phyloP scores from a whole-genome alignment of 2,329 filamentous ascomycete genomes.

The Tolypocladium amazonense region DNA sequence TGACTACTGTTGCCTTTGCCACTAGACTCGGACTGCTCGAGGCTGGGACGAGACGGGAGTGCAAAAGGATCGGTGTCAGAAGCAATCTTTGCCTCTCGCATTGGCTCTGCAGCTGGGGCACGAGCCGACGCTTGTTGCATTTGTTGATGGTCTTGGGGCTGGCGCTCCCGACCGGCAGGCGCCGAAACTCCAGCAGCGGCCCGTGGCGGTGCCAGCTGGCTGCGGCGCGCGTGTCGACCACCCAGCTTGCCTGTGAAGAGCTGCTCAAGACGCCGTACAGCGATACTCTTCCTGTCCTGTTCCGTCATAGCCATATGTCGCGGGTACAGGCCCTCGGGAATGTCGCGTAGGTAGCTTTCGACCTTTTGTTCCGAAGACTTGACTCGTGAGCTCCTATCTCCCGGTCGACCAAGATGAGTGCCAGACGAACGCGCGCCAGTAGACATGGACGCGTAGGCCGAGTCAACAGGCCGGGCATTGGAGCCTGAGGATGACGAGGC shows the following conservation, averaged over 20 bases:
- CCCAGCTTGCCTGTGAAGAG: conserved; percentile 65
- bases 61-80: conserved; percentile 14
- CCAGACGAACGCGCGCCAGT: conserved; percentile 35
- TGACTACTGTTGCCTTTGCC: conserved; percentile 19
- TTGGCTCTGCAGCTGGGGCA: conserved; percentile 17
- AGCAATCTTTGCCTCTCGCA: conserved; percentile 40
- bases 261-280: conserved; percentile 68
- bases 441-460: conserved; percentile 60
- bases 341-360: conserved; percentile 60
- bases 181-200: conserved; percentile 4
- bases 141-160: conserved; percentile 15
- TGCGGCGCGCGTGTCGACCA: conserved; percentile 24
- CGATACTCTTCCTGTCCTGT: conserved; percentile 63
- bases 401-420: conserved; percentile 25
- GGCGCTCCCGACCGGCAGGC: conserved; percentile 15
- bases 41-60: conserved; percentile 37
- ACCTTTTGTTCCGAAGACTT: conserved; percentile 48
- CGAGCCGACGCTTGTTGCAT: conserved; percentile 22
- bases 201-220: conserved; percentile 10
- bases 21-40: conserved; percentile 32
- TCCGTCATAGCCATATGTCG: conserved; percentile 54
- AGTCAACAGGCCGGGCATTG: conserved; percentile 44
- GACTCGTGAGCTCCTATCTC: conserved; percentile 18
- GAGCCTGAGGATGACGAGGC: conserved; percentile 41
- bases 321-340: conserved; percentile 58